Percentiles rank a stretch among this genome's conserved stretches.
Conservation (phyloP, 129 eudicot genomes). For the Kitagawia praeruptora region DNA sequence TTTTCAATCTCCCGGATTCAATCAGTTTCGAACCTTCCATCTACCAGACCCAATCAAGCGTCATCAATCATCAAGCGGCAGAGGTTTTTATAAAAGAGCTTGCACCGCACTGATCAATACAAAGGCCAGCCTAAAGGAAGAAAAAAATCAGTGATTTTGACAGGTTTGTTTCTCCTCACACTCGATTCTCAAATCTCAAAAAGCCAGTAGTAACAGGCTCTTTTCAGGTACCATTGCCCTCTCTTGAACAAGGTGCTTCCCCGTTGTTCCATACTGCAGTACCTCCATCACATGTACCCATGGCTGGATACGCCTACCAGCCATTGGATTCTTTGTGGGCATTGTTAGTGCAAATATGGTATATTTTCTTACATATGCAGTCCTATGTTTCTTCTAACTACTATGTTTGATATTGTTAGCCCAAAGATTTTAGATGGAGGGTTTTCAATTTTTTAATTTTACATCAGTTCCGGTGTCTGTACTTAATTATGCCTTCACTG, state of each 20-base stretch:
- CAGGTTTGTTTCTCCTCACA: too few relatives aligned
- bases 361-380: background rate
- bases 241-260: constrained; percentile 44
- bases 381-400: background rate
- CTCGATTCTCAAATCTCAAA: too few relatives aligned
- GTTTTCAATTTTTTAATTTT: background rate
- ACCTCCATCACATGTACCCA: constrained; percentile 48
- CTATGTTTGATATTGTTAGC: background rate
- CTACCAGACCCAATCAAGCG: too few relatives aligned
- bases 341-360: background rate
- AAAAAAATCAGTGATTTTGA: too few relatives aligned
- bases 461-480: background rate
- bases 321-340: constrained; percentile 13
- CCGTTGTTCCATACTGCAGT: constrained; percentile 55
- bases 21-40: too few relatives aligned
- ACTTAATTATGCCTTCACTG: background rate
- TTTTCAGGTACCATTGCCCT: constrained; percentile 53
- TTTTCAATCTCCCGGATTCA: too few relatives aligned
- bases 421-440: background rate
- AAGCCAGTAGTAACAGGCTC: too few relatives aligned
- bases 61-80: too few relatives aligned
- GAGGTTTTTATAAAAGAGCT: too few relatives aligned
- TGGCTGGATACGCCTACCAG: constrained; percentile 53
- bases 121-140: too few relatives aligned
- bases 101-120: too few relatives aligned